phyloP scores from a whole-genome alignment of 129 eudicot species.

The Heracleum sosnowskyi region DNA sequence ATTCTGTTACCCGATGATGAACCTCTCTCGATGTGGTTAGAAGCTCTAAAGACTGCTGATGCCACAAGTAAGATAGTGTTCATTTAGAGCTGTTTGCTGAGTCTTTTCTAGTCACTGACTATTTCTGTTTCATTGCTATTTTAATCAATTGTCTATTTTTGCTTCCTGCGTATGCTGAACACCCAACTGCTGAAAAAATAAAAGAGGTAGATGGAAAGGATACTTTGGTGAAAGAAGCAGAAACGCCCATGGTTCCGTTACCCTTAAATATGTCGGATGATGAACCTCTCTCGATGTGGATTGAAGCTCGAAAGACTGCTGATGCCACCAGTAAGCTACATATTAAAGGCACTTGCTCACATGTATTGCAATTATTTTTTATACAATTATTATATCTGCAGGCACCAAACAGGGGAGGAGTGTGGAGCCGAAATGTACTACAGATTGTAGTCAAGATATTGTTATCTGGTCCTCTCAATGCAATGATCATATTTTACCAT shows the following conservation, averaged over 20 bases:
- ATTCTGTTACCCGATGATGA: too few species aligned
- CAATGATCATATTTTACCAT: background rate
- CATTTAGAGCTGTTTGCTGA: background rate
- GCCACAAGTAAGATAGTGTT: too few species aligned
- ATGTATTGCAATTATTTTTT: background rate
- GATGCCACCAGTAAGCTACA: background rate
- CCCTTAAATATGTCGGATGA: background rate
- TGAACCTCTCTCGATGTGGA: background rate
- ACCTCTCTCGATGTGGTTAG: too few species aligned
- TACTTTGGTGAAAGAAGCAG: background rate
- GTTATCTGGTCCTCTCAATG: background rate
- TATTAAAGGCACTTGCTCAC: background rate
- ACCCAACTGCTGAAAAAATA: background rate
- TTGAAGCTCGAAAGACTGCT: background rate
- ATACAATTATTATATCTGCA: background rate
- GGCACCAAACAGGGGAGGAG: background rate
- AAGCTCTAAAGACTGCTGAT: too few species aligned
- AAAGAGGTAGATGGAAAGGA: background rate
- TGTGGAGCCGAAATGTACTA: background rate
- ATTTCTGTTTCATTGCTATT: background rate
- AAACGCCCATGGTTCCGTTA: background rate
- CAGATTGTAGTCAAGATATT: background rate
- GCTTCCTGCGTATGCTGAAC: background rate
- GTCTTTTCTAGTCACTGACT: background rate
- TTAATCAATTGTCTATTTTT: background rate